Percentiles rank a stretch among this genome's conserved stretches.
Conservation (phyloP, 1,284 basidiomycete species). For the Cryptococcus neoformans region DNA sequence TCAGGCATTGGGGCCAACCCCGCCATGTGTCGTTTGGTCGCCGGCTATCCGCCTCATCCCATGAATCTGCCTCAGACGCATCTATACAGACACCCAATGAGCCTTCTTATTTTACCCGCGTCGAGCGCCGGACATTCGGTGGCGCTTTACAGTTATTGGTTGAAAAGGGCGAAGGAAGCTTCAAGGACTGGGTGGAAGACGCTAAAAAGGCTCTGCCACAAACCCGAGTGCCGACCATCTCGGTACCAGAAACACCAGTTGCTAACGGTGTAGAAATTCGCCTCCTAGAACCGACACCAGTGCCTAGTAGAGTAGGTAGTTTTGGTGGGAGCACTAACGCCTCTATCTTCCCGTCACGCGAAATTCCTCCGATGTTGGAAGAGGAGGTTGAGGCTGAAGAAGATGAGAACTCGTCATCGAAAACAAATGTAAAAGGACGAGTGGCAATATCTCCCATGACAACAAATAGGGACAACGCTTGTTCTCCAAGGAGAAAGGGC, state of each 20-base stretch:
- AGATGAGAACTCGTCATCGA: not conserved
- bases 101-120: slow-evolving; percentile 9
- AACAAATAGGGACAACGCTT: not conserved
- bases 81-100: slow-evolving; percentile 29
- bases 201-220: slow-evolving; percentile 26
- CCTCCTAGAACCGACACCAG: slow-evolving; percentile 46
- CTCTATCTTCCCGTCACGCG: slow-evolving; percentile 5
- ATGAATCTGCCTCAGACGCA: slow-evolving; percentile 23
- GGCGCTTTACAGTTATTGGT: slow-evolving; percentile 36
- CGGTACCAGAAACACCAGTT: slow-evolving; percentile 35
- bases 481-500: slow-evolving; percentile 15
- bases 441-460: slow-evolving; percentile 1
- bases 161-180: slow-evolving; percentile 34
- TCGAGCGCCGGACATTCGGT: slow-evolving; percentile 35
- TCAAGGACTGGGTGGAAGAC: slow-evolving; percentile 47
- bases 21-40: slow-evolving; percentile 8
- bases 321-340: slow-evolving; percentile 30
- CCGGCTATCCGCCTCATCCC: slow-evolving; percentile 24
- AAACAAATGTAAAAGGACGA: not conserved
- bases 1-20: slow-evolving; percentile 33
- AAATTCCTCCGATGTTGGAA: slow-evolving; percentile 11
- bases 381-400: slow-evolving; percentile 25
- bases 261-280: slow-evolving; percentile 37
- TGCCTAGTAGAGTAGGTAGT: slow-evolving; percentile 40
- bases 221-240: slow-evolving; percentile 13